Conservation (phyloP, 2,329 filamentous ascomycete genomes). For the Sarocladium brachiariae region DNA sequence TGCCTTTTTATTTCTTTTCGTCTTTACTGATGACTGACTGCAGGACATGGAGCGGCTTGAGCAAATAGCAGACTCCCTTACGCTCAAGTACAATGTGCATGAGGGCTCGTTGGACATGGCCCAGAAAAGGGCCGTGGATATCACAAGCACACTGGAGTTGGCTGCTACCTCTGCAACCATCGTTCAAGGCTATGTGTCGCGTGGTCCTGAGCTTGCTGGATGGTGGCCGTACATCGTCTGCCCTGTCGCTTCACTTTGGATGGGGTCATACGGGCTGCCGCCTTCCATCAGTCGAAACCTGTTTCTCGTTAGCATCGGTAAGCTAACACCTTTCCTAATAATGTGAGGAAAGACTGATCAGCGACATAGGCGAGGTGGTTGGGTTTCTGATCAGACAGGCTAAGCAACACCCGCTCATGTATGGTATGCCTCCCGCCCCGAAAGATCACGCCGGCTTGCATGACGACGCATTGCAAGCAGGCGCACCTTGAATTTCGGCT, state of each 20-base stretch:
- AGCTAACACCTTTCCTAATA: too few species aligned
- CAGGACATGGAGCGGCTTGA: constrained; percentile 39
- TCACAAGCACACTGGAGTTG: constrained; percentile 34
- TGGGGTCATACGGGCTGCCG: constrained; percentile 44
- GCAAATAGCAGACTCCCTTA: constrained; percentile 31
- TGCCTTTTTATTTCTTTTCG: background rate
- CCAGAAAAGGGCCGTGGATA: constrained; percentile 29
- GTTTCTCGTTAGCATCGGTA: constrained; percentile 36
- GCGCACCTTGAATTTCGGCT: too few species aligned
- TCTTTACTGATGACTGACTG: constrained; percentile 11
- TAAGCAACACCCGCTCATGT: too few species aligned
- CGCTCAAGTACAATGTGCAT: constrained; percentile 32
- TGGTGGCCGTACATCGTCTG: constrained; percentile 42
- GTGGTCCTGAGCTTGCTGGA: constrained; percentile 19
- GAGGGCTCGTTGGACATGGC: constrained; percentile 29
- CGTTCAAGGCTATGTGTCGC: constrained; percentile 27
- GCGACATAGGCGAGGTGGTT: too few species aligned
- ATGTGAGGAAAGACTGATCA: too few species aligned
- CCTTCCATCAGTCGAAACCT: constrained; percentile 41
- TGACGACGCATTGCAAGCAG: too few species aligned
- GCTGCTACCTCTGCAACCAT: constrained; percentile 29
- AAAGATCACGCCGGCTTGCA: too few species aligned
- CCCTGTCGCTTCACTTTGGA: constrained; percentile 34
- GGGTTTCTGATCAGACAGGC: too few species aligned
- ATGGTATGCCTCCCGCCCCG: too few species aligned